Conservation (phyloP, 805 yeast species). For the Wickerhamiella siamensis region DNA sequence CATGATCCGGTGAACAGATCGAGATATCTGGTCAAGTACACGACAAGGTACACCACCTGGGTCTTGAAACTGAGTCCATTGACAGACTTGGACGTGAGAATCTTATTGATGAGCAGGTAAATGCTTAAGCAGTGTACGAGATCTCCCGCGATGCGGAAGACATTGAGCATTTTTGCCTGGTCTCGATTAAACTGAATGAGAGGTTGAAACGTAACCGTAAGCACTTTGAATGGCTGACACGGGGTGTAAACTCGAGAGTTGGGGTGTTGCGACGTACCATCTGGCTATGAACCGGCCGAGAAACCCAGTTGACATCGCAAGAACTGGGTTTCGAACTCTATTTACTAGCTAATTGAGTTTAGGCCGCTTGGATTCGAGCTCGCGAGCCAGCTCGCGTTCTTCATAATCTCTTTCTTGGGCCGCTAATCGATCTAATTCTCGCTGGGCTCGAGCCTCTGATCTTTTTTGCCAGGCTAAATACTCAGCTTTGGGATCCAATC, state of each 20-base stretch:
- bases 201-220: neutral
- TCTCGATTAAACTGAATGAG: neutral
- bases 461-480: slow-evolving; percentile 30
- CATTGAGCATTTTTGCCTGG: slow-evolving; percentile 14
- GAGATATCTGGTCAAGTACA: slow-evolving; percentile 58
- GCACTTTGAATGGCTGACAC: neutral
- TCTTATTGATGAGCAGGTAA: slow-evolving; percentile 57
- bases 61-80: slow-evolving; percentile 84
- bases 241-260: too few species aligned
- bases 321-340: too few species aligned
- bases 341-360: neutral
- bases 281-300: too few species aligned
- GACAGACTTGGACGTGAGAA: slow-evolving; percentile 47
- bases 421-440: slow-evolving; percentile 27
- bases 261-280: neutral
- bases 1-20: slow-evolving; percentile 35
- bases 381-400: slow-evolving; percentile 21
- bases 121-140: slow-evolving; percentile 71
- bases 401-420: slow-evolving; percentile 25
- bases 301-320: too few species aligned
- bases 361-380: slow-evolving; percentile 20
- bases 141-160: slow-evolving; percentile 41
- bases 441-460: slow-evolving; percentile 26
- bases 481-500: slow-evolving; percentile 37
- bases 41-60: slow-evolving; percentile 62